Base-by-base conservation (phyloP, 495 filamentous ascomycete species). In the Tuber umbilicatum region DNA sequence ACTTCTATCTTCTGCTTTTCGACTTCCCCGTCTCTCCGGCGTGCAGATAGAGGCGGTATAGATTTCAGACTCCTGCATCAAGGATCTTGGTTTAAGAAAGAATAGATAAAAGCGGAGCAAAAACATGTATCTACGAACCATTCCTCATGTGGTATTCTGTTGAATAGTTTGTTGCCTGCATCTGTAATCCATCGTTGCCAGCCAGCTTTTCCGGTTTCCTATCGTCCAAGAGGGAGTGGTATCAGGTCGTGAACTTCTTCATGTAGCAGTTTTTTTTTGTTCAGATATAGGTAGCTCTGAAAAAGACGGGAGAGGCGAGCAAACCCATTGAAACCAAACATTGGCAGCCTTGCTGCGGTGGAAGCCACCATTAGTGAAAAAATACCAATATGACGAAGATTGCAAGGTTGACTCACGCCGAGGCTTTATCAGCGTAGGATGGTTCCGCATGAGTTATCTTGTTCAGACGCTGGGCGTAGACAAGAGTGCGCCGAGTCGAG, bases 101-200 rank as follows among this genome's bases (percentile, higher is more conserved):
- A 27, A 31, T 39, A 40, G 23, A 23, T 14, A 43, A 39, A 21
- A 70, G 35, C 37, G n/a, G 27, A 41, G 60, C 64, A 2, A 74
- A 42, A 27, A 31, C 31, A 5, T 70, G 35, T 50, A 67, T 69
- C 37, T 69, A 45, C 80, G 43, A 69, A 82, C 91, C 95, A 99
- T 91, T 99, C 95, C 84, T 97, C 92, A 83, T 91, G 97, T 2
- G 94, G 93, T 78, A 99, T 94, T 60, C 93, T 88, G 80, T 91
- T 91, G 71, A 98, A 87, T 16, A 92, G 87, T 40, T 88, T 86
- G 85, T 98, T 97, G 40, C 96, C 95, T 83, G 94, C 95, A 71
- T 86, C 86, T 35, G 94, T 94, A 41, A 97, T 86, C 74, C 87
- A 88, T 77, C 91, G 93, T 84, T 97, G 92, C 95, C 94, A 98